Percentiles rank a stretch among this genome's conserved stretches.
Evolutionary conservation across 2,329 filamentous ascomycete species (phyloP).

Genomic region (Furcasterigmium furcatum): DNA sequence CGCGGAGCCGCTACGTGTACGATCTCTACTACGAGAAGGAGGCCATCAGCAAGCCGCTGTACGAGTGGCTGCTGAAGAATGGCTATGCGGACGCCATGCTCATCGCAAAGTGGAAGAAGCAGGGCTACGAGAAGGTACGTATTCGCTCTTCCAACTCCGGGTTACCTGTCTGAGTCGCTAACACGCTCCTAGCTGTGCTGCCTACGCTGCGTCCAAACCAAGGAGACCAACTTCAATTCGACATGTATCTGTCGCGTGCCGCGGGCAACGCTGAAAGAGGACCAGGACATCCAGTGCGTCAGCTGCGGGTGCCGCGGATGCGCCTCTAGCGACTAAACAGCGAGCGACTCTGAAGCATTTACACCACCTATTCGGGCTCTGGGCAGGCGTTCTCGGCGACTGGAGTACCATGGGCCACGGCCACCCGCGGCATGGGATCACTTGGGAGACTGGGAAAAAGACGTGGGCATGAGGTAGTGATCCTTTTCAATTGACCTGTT

Average conservation of each 20-base stretch:
- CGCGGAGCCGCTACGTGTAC: slow-evolving; percentile 90
- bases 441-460: background rate
- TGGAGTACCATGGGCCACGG: slow-evolving; percentile 5
- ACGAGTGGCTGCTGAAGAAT: slow-evolving; percentile 97
- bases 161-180: background rate
- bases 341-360: background rate
- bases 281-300: slow-evolving; percentile 88
- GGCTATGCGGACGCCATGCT: slow-evolving; percentile 91
- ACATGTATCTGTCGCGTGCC: slow-evolving; percentile 97
- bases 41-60: slow-evolving; percentile 86
- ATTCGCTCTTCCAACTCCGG: background rate
- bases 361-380: background rate
- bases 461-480: slow-evolving; percentile 27
- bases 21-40: slow-evolving; percentile 98
- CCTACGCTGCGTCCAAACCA: slow-evolving; percentile 95
- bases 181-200: slow-evolving; percentile 72
- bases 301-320: slow-evolving; percentile 93
- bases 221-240: slow-evolving; percentile 97
- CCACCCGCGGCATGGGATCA: background rate
- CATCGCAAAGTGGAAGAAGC: slow-evolving; percentile 99
- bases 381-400: slow-evolving; percentile 2
- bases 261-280: slow-evolving; percentile 82
- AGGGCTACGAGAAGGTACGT: slow-evolving; percentile 91
- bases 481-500: slow-evolving; percentile 23
- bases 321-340: slow-evolving; percentile 70